A percentile compares a stretch with the other conserved stretches of the same genome.
These are phyloP conservation scores for Mycothermus thermophilus DNA, from an alignment of 495 filamentous ascomycete genomes.

Conservation along the genomic window DNA sequence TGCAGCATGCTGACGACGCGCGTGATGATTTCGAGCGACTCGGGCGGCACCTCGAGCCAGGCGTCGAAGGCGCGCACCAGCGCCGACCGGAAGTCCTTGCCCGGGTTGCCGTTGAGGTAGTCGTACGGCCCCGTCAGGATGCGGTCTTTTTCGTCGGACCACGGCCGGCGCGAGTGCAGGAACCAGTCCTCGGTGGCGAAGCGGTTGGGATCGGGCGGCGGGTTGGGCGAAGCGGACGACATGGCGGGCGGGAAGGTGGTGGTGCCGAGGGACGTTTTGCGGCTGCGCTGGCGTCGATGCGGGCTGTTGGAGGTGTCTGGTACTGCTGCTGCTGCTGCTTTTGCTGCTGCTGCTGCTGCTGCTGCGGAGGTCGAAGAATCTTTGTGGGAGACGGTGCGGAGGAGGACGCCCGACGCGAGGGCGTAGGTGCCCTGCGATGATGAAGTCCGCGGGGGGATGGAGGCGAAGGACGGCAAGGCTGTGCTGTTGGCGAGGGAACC, in stretches of 20 bases:
- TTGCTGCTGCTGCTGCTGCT: too few relatives aligned
- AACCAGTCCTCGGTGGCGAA: slow-evolving; percentile 35
- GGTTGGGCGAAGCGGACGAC: slow-evolving; percentile 18
- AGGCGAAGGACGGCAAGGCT: slow-evolving; percentile 43
- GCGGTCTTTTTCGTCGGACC: slow-evolving; percentile 59
- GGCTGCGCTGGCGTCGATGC: slow-evolving; percentile 20
- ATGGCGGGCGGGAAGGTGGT: slow-evolving; percentile 18
- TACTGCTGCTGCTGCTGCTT: too few relatives aligned
- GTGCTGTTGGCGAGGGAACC: slow-evolving; percentile 4
- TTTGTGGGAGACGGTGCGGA: slow-evolving; percentile 41
- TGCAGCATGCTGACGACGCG: slow-evolving; percentile 88
- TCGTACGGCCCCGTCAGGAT: slow-evolving; percentile 78
- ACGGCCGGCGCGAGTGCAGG: slow-evolving; percentile 30
- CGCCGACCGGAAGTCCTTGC: slow-evolving; percentile 80
- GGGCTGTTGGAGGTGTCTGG: slow-evolving; percentile 1
- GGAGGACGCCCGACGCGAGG: slow-evolving; percentile 18
- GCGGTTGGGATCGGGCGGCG: slow-evolving; percentile 30
- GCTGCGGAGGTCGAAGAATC: slow-evolving; percentile 35
- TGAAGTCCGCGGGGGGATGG: slow-evolving; percentile 61
- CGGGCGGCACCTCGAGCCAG: slow-evolving; percentile 72
- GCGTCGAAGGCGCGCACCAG: slow-evolving; percentile 82
- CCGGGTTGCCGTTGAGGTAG: slow-evolving; percentile 72
- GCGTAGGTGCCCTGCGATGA: slow-evolving; percentile 31
- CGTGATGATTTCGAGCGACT: slow-evolving; percentile 67
- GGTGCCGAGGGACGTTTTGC: slow-evolving; percentile 15